These are phyloP conservation scores for Tremella yokohamensis DNA, from an alignment of 768 basidiomycete genomes.

Conservation along the genomic window DNA sequence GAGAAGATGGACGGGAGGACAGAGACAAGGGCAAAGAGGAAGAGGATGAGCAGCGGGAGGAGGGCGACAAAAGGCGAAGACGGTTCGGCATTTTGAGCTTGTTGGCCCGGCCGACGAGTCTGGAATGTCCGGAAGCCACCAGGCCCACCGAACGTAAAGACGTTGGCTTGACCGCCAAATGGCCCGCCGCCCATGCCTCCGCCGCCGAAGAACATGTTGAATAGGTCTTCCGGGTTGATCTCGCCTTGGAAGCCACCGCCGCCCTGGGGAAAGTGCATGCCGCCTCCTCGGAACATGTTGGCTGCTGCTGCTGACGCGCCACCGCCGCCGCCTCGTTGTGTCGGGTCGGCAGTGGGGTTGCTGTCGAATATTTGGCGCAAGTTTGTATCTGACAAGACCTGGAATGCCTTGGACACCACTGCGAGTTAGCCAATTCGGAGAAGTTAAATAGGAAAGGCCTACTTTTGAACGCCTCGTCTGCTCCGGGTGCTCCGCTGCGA, in stretches of 20 bases:
- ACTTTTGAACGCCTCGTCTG: slow-evolving; percentile 98
- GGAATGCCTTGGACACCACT: slow-evolving; percentile 99
- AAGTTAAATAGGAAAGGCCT: slow-evolving; percentile 44
- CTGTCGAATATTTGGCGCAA: slow-evolving; percentile 83
- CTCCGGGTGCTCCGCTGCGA: slow-evolving; percentile 93
- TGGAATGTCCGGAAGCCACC: slow-evolving; percentile 64
- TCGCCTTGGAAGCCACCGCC: slow-evolving; percentile 55
- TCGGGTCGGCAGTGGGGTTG: slow-evolving; percentile 63
- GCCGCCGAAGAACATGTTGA: slow-evolving; percentile 95
- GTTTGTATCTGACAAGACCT: slow-evolving; percentile 88
- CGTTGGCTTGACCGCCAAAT: slow-evolving; percentile 46
- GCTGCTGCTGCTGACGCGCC: slow-evolving; percentile 2
- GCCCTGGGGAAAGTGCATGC: slow-evolving; percentile 36
- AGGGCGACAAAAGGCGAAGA: slow-evolving; percentile 61
- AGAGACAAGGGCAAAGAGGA: slow-evolving; percentile 77
- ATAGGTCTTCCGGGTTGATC: slow-evolving; percentile 90
- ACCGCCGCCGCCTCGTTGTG: slow-evolving; percentile 54
- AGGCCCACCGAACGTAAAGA: slow-evolving; percentile 74
- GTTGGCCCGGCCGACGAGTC: slow-evolving; percentile 53
- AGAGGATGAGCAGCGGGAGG: slow-evolving; percentile 76
- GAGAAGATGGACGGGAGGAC: slow-evolving; percentile 72
- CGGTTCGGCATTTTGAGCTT: slow-evolving; percentile 38
- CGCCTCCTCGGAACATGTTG: slow-evolving; percentile 37
- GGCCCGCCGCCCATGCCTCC: slow-evolving; percentile 54
- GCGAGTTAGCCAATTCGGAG: slow-evolving; percentile 8